These are phyloP conservation scores for Globisporangium polare DNA, from an alignment of 352 stramenopile genomes.

Conservation along the genomic window DNA sequence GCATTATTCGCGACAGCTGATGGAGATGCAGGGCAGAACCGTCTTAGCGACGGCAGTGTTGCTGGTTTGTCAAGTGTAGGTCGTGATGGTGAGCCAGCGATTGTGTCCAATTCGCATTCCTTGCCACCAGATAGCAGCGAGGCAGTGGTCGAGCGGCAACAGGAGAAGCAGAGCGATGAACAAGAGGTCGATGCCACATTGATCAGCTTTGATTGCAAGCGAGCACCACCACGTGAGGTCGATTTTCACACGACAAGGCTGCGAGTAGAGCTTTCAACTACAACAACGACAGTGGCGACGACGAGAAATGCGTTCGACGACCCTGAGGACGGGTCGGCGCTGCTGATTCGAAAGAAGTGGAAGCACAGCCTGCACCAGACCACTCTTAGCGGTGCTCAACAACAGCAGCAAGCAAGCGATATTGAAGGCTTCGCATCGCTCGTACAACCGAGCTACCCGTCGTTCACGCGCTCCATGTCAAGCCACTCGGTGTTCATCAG, in stretches of 20 bases:
- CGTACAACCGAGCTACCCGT: neutral
- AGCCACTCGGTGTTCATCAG: constrained; percentile 23
- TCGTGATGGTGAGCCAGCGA: neutral
- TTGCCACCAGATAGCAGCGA: neutral
- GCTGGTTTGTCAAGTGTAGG: too few species aligned
- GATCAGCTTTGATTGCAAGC: neutral
- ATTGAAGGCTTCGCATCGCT: neutral
- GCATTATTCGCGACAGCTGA: neutral
- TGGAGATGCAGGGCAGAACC: neutral
- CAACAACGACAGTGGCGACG: neutral
- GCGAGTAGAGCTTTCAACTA: neutral
- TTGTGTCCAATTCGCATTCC: neutral
- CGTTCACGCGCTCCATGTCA: constrained; percentile 21
- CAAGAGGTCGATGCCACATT: neutral
- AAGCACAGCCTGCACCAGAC: constrained; percentile 16
- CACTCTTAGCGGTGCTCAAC: neutral
- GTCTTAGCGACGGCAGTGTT: too few species aligned
- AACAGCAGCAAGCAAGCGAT: neutral
- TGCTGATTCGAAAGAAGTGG: constrained; percentile 28
- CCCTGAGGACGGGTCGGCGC: neutral
- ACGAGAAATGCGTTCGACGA: constrained; percentile 1
- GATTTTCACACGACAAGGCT: neutral
- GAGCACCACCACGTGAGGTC: neutral
- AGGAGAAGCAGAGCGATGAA: neutral
- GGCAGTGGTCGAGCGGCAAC: neutral